Percentiles rank a stretch among this genome's conserved stretches.
Evolutionary conservation across 768 basidiomycete species (phyloP).

Genomic region (Russula foetens): DNA sequence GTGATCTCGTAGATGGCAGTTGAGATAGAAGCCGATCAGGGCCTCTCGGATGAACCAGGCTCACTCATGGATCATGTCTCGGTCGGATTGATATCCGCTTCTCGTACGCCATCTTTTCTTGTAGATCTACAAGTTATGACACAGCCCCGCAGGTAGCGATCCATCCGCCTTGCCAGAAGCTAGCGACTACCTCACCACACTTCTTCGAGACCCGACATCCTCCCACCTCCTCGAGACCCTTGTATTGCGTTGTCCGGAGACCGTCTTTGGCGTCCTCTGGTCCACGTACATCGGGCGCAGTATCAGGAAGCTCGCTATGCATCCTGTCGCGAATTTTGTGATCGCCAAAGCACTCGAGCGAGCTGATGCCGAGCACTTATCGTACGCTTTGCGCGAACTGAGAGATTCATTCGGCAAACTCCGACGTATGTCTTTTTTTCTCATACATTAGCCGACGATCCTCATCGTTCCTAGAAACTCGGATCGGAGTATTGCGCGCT

Average conservation of each 20-base stretch:
- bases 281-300: conserved; percentile 67
- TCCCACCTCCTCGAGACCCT: conserved; percentile 87
- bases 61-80: conserved; percentile 80
- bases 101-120: conserved; percentile 38
- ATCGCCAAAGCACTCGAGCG: conserved; percentile 71
- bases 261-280: conserved; percentile 67
- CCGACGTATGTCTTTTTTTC: conserved; percentile 53
- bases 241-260: conserved; percentile 49
- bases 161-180: conserved; percentile 34
- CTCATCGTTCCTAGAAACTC: conserved; percentile 44
- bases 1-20: conserved; percentile 53
- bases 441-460: neutral
- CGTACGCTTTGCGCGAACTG: conserved; percentile 51
- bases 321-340: conserved; percentile 94
- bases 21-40: conserved; percentile 70
- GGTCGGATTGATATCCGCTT: conserved; percentile 61
- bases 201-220: conserved; percentile 79
- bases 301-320: conserved; percentile 61
- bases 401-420: conserved; percentile 48
- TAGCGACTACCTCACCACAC: conserved; percentile 73
- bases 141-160: conserved; percentile 31
- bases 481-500: conserved; percentile 73
- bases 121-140: neutral
- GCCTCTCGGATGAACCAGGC: conserved; percentile 45
- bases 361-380: conserved; percentile 46